Base-by-base conservation (phyloP, 192 early-diverging fungal genomes). In the Dissophora globulifera region DNA sequence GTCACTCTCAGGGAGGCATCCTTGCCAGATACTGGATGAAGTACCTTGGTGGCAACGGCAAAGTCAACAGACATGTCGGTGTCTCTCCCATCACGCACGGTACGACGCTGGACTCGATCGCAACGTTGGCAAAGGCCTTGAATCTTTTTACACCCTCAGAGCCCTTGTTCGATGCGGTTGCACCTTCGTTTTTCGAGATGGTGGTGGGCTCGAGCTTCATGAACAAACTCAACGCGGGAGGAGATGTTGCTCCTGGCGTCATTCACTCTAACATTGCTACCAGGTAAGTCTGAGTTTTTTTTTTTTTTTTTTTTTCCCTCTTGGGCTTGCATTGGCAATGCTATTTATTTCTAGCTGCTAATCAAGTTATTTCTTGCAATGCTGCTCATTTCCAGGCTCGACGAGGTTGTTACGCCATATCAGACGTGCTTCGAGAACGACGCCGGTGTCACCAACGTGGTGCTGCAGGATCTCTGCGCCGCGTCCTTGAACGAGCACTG, bases 1-100 rank as follows among this genome's bases (percentile, higher is more conserved):
- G 62, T 9, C 71, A 75, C 38, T 75, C 71, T 4, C 62, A 75
- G 16, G 71, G 71, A 11, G 62, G 71, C 17, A 64, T 75, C 19
- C 50, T 66, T 1, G 56, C 55, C 15, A 57, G 71, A 3, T 66
- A 75, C 63, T 75, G 63, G 62, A 59, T 66, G 15, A 75, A 65
- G 54, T 60, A 66, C 38, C 43, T 66, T 1, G 56, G 31, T 42
- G 70, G 61, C 11, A 31, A 22, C 13, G 70, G 61, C 2, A 74
- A 74, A 35, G 62, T 74, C 32, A 32, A 66, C 42, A 32, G 62
- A 16, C 53, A 55, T 17, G 57, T 60, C 15, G 71, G 62, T 17
- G 25, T 75, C 22, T 58, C 71, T 20, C 54, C 71, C 26, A 67
- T 75, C n/a, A 54, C 42, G 41, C 71, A 75, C 4, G 71, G 71